Conservation (phyloP, 345 rosid species). For the Anastatica hierochuntica region DNA sequence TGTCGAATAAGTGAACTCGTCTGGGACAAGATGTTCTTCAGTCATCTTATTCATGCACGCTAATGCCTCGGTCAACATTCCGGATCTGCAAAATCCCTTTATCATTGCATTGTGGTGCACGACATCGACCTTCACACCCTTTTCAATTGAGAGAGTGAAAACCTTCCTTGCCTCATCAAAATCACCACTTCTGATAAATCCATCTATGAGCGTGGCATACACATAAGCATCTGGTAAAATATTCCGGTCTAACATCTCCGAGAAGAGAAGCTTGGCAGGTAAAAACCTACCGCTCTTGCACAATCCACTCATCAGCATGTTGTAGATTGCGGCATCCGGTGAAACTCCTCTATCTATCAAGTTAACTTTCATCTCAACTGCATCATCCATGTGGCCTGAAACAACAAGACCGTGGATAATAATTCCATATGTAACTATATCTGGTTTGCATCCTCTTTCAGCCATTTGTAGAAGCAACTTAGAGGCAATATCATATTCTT, state of each 20-base stretch:
- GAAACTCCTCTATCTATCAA: conserved; percentile 54
- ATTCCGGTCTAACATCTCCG: conserved; percentile 68
- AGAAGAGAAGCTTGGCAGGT: conserved; percentile 51
- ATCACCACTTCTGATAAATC: conserved; percentile 50
- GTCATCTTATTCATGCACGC: conserved; percentile 42
- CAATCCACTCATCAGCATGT: conserved; percentile 74
- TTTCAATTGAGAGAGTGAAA: conserved; percentile 38
- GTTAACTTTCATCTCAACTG: conserved; percentile 39
- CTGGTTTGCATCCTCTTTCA: conserved; percentile 59
- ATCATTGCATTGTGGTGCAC: conserved; percentile 78
- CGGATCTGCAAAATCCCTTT: conserved; percentile 74
- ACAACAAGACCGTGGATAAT: conserved; percentile 65
- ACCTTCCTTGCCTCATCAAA: conserved; percentile 53
- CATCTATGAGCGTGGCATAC: conserved; percentile 70
- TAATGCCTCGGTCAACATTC: conserved; percentile 61
- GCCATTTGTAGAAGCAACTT: conserved; percentile 60
- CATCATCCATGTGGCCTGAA: conserved; percentile 56
- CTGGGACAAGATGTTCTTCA: conserved; percentile 41
- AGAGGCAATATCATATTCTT: conserved; percentile 39
- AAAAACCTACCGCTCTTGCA: conserved; percentile 62
- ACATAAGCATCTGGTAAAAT: conserved; percentile 55
- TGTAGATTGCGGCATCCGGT: conserved; percentile 75
- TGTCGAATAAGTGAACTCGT: conserved; percentile 70
- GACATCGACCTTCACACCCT: conserved; percentile 49
- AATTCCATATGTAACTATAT: conserved; percentile 62